phyloP scores from a whole-genome alignment of 2,329 filamentous ascomycete genomes.

The Hyphodiscus sp. region DNA sequence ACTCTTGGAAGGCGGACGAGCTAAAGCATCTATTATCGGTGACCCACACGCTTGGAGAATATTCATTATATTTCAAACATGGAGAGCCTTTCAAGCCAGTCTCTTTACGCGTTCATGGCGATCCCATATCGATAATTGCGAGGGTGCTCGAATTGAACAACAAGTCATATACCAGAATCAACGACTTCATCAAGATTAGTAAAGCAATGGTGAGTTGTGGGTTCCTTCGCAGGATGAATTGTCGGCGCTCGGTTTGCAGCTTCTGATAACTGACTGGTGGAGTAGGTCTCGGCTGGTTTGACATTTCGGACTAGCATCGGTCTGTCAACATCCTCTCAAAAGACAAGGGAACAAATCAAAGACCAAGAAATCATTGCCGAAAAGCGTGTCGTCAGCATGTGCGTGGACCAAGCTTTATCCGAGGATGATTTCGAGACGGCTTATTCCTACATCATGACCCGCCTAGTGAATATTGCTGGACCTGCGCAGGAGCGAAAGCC shows the following conservation, averaged over 20 bases:
- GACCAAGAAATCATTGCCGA: constrained; percentile 40
- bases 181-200: constrained; percentile 66
- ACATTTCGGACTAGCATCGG: constrained; percentile 21
- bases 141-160: constrained; percentile 72
- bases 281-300: constrained; percentile 42
- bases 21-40: constrained; percentile 62
- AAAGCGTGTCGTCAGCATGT: constrained; percentile 70
- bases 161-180: constrained; percentile 66
- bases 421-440: constrained; percentile 83
- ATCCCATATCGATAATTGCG: constrained; percentile 66
- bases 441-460: constrained; percentile 74
- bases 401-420: constrained; percentile 66
- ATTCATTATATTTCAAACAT: constrained; percentile 71
- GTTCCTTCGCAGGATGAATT: not conserved
- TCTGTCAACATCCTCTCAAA: not conserved
- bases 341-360: constrained; percentile 18
- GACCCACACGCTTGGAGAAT: constrained; percentile 69
- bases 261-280: not conserved
- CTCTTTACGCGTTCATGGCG: constrained; percentile 67
- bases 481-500: constrained; percentile 18
- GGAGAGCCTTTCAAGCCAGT: constrained; percentile 76
- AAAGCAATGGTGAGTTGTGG: constrained; percentile 48
- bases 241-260: not conserved
- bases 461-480: constrained; percentile 43
- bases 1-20: constrained; percentile 45